Percentiles rank a stretch among this genome's conserved stretches.
Evolutionary conservation across 331 rosid species (phyloP).

Genomic region (Telfairia occidentalis): DNA sequence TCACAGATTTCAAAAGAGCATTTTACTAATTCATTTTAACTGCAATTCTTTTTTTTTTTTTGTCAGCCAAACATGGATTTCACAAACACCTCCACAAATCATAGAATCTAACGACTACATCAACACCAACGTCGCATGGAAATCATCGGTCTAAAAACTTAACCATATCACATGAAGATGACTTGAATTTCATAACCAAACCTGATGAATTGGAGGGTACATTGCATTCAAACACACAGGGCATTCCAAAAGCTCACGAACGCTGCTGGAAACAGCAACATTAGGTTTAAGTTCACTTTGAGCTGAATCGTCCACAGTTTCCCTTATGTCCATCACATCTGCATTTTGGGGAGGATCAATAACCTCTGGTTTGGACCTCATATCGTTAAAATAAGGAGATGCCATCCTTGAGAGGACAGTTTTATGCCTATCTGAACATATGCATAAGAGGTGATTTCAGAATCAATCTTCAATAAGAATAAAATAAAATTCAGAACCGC

Average conservation of each 20-base stretch:
- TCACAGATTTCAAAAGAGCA: neutral
- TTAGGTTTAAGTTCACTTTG: conserved; percentile 42
- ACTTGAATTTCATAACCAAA: conserved; percentile 15
- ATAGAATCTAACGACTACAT: neutral
- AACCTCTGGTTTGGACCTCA: conserved; percentile 56
- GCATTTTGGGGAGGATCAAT: conserved; percentile 68
- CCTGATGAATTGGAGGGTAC: conserved; percentile 98
- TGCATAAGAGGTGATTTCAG: neutral
- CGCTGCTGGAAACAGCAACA: conserved; percentile 60
- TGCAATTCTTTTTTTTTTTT: neutral
- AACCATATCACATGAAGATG: neutral
- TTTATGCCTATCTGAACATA: neutral
- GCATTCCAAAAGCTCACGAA: conserved; percentile 83
- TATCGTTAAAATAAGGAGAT: conserved; percentile 56
- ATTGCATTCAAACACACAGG: conserved; percentile 90
- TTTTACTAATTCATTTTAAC: neutral
- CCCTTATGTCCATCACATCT: conserved; percentile 46
- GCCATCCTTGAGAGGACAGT: conserved; percentile 33
- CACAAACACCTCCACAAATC: neutral
- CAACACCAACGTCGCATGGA: neutral
- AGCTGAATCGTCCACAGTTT: conserved; percentile 41
- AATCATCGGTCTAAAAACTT: neutral
- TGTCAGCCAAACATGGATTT: neutral
- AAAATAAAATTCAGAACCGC: neutral
- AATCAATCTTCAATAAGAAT: neutral